These are phyloP conservation scores for Thelephora aurantiotincta DNA, from an alignment of 768 basidiomycete genomes.

Conservation along the genomic window DNA sequence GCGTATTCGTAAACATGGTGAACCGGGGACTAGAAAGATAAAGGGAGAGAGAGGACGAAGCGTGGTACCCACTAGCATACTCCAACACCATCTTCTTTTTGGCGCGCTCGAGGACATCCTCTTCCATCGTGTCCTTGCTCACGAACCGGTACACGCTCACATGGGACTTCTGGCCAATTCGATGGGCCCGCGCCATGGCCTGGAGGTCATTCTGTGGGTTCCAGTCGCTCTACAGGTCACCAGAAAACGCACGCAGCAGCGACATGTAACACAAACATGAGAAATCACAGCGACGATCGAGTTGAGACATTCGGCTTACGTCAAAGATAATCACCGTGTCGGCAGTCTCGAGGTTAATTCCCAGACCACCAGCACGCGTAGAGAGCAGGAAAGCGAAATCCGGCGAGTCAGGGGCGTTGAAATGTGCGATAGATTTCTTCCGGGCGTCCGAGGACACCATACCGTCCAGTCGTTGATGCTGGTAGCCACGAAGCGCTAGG, in stretches of 20 bases:
- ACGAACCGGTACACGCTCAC: constrained; percentile 98
- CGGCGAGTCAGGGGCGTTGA: constrained; percentile 83
- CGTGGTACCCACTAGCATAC: constrained; percentile 76
- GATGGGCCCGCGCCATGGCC: constrained; percentile 98
- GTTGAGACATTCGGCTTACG: constrained; percentile 31
- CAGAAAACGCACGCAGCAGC: constrained; percentile 9
- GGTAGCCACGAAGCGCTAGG: constrained; percentile 79
- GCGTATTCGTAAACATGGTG: constrained; percentile 1
- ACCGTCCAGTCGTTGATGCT: constrained; percentile 90
- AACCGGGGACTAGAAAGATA: constrained; percentile 2
- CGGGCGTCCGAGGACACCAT: constrained; percentile 87
- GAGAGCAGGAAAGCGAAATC: constrained; percentile 97
- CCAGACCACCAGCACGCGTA: constrained; percentile 92
- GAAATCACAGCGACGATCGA: not conserved
- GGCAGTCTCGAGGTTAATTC: constrained; percentile 97
- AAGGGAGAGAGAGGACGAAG: constrained; percentile 2
- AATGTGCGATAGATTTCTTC: constrained; percentile 94
- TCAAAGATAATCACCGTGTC: constrained; percentile 99
- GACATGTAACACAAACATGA: constrained; percentile 6
- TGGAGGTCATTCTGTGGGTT: constrained; percentile 98
- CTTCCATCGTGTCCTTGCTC: constrained; percentile 98
- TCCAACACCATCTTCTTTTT: constrained; percentile 99
- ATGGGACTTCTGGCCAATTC: constrained; percentile 97
- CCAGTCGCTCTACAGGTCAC: constrained; percentile 69
- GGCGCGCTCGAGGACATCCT: constrained; percentile 93